Conservation (phyloP, 2,329 filamentous ascomycete genomes). For the Clarireedia sp. region DNA sequence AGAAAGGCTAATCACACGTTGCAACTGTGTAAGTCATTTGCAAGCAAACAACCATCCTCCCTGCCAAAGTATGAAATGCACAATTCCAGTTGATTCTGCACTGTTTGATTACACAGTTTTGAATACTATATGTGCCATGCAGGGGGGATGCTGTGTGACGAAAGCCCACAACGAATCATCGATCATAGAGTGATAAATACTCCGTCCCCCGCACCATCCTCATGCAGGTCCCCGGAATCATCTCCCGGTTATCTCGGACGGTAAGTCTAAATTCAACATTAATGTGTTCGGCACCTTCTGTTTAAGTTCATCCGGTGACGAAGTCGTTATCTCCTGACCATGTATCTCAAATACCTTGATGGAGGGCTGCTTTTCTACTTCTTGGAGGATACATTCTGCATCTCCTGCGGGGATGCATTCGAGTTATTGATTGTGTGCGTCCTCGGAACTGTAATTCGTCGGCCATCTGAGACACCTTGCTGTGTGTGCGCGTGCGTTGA, state of each 20-base stretch:
- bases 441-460: neutral
- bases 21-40: too few species aligned
- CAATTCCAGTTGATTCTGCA: too few species aligned
- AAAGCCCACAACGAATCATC: neutral
- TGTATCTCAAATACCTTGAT: neutral
- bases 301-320: neutral
- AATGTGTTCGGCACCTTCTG: neutral
- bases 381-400: neutral
- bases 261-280: neutral
- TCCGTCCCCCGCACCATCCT: neutral
- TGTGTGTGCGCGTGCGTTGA: neutral
- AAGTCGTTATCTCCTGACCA: neutral
- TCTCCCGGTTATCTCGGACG: neutral
- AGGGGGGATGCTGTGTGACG: neutral
- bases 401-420: neutral
- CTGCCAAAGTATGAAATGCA: too few species aligned
- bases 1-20: neutral
- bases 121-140: conserved; percentile 5
- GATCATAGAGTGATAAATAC: neutral
- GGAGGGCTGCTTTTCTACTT: neutral
- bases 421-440: neutral
- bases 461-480: neutral
- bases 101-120: neutral
- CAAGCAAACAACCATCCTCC: too few species aligned
- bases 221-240: conserved; percentile 1